Evolutionary conservation across 1,139 yeast genomes (phyloP).

Genomic region (Debaryomycetaceae sp.): DNA sequence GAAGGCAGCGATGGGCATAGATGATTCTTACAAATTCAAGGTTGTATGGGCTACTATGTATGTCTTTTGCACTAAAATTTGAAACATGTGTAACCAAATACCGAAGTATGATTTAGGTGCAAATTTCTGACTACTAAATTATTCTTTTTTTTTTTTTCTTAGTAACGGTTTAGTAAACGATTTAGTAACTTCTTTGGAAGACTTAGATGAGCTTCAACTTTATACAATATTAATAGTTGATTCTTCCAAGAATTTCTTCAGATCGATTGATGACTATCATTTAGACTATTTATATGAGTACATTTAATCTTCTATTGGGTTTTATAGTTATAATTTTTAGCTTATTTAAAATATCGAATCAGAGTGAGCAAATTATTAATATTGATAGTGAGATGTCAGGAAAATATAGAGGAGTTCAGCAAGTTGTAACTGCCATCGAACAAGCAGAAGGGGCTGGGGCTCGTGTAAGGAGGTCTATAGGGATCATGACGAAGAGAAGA

Average conservation of each 20-base stretch:
- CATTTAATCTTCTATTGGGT: neutral
- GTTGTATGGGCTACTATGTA: conserved; percentile 61
- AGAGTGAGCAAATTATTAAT: neutral
- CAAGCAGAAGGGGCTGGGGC: conserved; percentile 91
- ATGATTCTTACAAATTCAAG: conserved; percentile 39
- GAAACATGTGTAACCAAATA: neutral
- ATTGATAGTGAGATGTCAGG: neutral
- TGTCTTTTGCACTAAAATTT: conserved; percentile 22
- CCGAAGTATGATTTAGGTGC: conserved; percentile 1
- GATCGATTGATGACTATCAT: neutral
- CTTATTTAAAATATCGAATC: neutral
- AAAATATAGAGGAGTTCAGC: conserved; percentile 49
- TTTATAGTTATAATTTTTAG: neutral
- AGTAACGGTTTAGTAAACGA: conserved; percentile 1
- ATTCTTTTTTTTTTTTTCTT: conserved; percentile 1
- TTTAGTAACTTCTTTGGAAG: neutral
- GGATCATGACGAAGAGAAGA: conserved; percentile 61
- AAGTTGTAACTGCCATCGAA: conserved; percentile 62
- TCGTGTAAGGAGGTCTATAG: conserved; percentile 76
- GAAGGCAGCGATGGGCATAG: conserved; percentile 38
- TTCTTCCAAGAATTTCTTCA: too few species aligned
- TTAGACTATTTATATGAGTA: neutral
- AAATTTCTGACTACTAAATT: neutral
- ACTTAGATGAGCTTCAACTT: too few species aligned
- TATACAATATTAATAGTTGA: too few species aligned